Evolutionary conservation across 1,284 basidiomycete species (phyloP).

Genomic region (Fomitopsis pinicola): DNA sequence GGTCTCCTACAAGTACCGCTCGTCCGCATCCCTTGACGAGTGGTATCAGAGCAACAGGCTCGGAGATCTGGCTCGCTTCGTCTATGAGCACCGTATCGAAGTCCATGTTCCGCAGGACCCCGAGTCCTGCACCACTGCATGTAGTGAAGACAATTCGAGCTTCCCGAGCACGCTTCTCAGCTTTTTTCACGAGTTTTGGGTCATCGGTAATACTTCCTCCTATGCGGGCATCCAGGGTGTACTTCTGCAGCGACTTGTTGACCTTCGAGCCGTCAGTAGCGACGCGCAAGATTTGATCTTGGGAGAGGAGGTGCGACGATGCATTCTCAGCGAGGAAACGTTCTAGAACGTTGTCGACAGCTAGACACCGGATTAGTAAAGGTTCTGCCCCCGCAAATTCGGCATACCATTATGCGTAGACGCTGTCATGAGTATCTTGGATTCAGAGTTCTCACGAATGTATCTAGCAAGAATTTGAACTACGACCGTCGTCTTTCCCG

Average conservation of each 20-base stretch:
- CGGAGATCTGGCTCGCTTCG: slow-evolving; percentile 65
- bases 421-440: slow-evolving; percentile 60
- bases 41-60: slow-evolving; percentile 58
- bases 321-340: slow-evolving; percentile 50
- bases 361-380: slow-evolving; percentile 25
- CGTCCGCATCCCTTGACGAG: slow-evolving; percentile 55
- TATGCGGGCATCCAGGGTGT: slow-evolving; percentile 59
- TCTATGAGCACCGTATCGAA: slow-evolving; percentile 64
- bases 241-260: slow-evolving; percentile 48
- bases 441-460: slow-evolving; percentile 30
- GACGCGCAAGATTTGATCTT: slow-evolving; percentile 57
- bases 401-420: slow-evolving; percentile 59
- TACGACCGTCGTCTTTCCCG: slow-evolving; percentile 67
- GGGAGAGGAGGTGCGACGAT: slow-evolving; percentile 34
- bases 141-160: slow-evolving; percentile 59
- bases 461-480: slow-evolving; percentile 51
- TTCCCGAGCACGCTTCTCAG: slow-evolving; percentile 49
- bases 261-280: slow-evolving; percentile 62
- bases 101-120: slow-evolving; percentile 48
- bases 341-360: slow-evolving; percentile 65
- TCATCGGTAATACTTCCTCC: slow-evolving; percentile 57
- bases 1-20: slow-evolving; percentile 62
- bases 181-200: slow-evolving; percentile 51
- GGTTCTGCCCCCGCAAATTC: not conserved
- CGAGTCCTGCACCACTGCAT: slow-evolving; percentile 60